Evolutionary conservation across 441 rosid species (phyloP), one percentile per base, ranked within the genome.

Genomic region (Gossypium davidsonii): DNA sequence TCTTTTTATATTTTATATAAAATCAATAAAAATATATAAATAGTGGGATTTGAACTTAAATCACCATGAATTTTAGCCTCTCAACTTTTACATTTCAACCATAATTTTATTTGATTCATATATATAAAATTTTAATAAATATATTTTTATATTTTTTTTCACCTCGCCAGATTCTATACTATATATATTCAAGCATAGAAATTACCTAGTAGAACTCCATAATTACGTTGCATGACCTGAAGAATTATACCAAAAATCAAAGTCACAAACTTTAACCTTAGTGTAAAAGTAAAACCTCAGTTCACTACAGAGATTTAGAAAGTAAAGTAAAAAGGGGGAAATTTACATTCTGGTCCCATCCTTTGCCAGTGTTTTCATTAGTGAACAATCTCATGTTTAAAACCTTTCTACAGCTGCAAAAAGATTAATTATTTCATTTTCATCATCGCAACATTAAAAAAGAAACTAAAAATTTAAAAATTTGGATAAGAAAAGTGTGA

Each of bases 191-290:
- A 48, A 8, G 17, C 39, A 34, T 48, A 12, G 51, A 25, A 10
- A 23, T 62, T 82, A 89, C 98, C 97, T 71, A 91, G 83, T 39
- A 94, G 55, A 79, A 92, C 90, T 79, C 78, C 97, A 75, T 85
- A 91, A 62, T 89, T 81, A 64, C 37, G 88, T 83, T 94, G 96
- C 91, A 90, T 88, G 55, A 94, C 97, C 99, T 94, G 91, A 87
- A 71, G 28, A 62, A 17, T 15, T 44, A 26, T 8, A 34, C 42
- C 53, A 14, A 57, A 71, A 14, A 21, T 59, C 25, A 8, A 71
- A 25, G 52, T 23, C 44, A 44, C 31, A 12, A 42, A 14, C 58
- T 56, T 23, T 6, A 21, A 23, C 4, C 31, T 18, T 67, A 7
- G 59, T 25, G 42, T 48, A 23, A 23, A 21, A 46, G 3, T 3